Base-by-base conservation (phyloP, 2,329 filamentous ascomycete genomes). In the Curvularia verruculosa region DNA sequence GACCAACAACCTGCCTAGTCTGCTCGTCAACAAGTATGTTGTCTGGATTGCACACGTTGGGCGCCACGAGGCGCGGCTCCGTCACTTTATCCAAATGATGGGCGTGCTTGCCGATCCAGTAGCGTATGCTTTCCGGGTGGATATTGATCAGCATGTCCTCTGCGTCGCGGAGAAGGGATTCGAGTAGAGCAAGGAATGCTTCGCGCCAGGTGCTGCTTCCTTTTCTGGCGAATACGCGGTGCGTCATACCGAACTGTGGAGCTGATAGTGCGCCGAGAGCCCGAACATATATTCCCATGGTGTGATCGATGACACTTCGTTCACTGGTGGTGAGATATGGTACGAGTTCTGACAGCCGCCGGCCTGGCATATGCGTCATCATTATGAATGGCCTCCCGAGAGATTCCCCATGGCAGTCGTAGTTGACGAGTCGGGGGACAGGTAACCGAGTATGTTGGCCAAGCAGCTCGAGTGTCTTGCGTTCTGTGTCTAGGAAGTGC, bases 131-230 rank as follows among this genome's bases (percentile, higher is more conserved):
- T 9, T 81, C 78, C 63, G 86, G 86, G 0, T 84, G 84, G 6
- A 86, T 67, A 55, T 80, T 82, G 62, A 87, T 79, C 12, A 85
- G 80, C 71, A 83, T 82, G 56, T 87, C 84, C 66, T 87, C 85
- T 15, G 80, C 82, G 63, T 87, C 84, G 15, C 83, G 82, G 23
- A 87, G 73, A 8, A 81, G 73, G 10, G 78, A 74, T 66, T 86
- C 84, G 19, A 86, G 73, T 37, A 86, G 76, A 5, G 69, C 64
- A 23, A 80, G 71, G 61, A 86, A 87, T 12, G 80, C 81, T 53
- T 82, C 78, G 51, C 77, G 75, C 85, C 85, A 87, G 3, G 80
- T 81, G n/a, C 62, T 65, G 53, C 71, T 78, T 15, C 83, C 82
- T 23, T 70, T 70, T n/a, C 79, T 78, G 13, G 69, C 69, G 41